Percentiles rank a stretch among this genome's conserved stretches.
Evolutionary conservation across 2,329 filamentous ascomycete genomes (phyloP).

Genomic region (Fusarium sp.): DNA sequence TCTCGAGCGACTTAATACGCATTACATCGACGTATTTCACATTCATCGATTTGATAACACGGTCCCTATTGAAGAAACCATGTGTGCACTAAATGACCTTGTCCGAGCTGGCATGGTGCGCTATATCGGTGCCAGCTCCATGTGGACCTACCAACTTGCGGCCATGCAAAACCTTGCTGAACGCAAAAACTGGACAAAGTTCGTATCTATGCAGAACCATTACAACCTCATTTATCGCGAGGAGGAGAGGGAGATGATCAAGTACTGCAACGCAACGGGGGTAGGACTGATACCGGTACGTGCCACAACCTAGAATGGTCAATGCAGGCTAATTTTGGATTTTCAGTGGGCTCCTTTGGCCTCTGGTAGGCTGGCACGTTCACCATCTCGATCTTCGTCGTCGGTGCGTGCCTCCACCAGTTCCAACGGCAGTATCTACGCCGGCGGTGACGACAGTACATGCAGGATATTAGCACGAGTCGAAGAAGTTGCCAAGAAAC

Average conservation of each 20-base stretch:
- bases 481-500: slow-evolving; percentile 71
- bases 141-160: neutral
- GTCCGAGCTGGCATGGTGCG: neutral
- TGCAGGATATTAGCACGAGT: slow-evolving; percentile 47
- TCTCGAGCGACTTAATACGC: neutral
- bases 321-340: too few relatives aligned
- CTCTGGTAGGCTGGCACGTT: too few relatives aligned
- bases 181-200: neutral
- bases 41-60: neutral
- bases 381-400: too few relatives aligned
- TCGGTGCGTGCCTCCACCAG: too few relatives aligned
- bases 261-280: neutral
- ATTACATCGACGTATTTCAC: neutral
- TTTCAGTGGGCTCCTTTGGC: too few relatives aligned
- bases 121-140: neutral
- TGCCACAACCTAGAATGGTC: too few relatives aligned
- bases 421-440: too few relatives aligned
- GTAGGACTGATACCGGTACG: neutral
- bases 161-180: neutral
- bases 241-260: slow-evolving; percentile 1
- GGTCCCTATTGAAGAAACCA: neutral
- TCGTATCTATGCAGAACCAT: neutral
- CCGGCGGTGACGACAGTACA: too few relatives aligned
- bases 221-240: neutral
- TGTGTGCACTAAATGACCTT: neutral